Conservation (phyloP, 345 rosid genomes). For the Pugionium dolabratum region DNA sequence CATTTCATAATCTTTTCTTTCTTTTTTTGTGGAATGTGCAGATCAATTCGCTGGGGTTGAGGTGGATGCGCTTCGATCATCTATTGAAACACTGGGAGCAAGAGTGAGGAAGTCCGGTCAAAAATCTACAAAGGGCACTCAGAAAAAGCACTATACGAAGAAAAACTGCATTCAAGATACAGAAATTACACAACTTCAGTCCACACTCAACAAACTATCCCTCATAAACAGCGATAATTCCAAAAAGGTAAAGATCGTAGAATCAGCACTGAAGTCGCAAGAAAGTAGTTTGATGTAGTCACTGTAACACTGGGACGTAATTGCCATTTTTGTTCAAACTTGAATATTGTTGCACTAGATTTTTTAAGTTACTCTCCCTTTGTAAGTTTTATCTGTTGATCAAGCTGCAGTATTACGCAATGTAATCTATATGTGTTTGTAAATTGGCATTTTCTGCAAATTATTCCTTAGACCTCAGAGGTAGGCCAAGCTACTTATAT, state of each 20-base stretch:
- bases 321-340: not conserved
- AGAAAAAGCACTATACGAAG: conserved; percentile 45
- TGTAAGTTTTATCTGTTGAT: conserved; percentile 24
- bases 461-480: not conserved
- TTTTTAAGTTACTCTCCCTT: conserved; percentile 9
- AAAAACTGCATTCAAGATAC: conserved; percentile 50
- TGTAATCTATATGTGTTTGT: not conserved
- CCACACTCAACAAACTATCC: conserved; percentile 64
- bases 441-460: not conserved
- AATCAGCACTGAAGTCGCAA: conserved; percentile 56
- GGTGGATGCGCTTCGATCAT: conserved; percentile 67
- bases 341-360: not conserved
- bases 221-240: conserved; percentile 67
- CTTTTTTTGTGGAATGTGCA: conserved; percentile 34
- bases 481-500: not conserved
- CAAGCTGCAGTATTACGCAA: not conserved
- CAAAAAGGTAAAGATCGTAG: conserved; percentile 64
- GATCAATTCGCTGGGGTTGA: conserved; percentile 69
- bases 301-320: conserved; percentile 10
- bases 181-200: conserved; percentile 67
- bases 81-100: conserved; percentile 68
- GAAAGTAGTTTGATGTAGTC: conserved; percentile 45
- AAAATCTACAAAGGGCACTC: conserved; percentile 49
- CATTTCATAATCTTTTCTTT: conserved; percentile 15
- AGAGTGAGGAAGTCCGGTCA: conserved; percentile 53